These are phyloP conservation scores for Zizania palustris DNA, from an alignment of 202 grass and related monocot species.

Conservation along the genomic window DNA sequence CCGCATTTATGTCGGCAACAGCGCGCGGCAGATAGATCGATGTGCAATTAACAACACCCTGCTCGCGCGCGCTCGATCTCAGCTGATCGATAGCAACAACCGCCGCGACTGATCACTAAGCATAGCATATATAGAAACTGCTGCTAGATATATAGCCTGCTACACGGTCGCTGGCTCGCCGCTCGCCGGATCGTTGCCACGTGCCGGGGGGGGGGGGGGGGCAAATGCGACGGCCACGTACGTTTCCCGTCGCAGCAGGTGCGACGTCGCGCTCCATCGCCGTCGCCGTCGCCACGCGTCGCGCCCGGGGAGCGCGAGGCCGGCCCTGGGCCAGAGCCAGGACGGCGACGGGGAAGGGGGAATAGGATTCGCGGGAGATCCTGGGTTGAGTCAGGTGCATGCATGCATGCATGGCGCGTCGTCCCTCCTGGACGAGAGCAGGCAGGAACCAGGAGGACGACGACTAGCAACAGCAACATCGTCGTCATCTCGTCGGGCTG, in stretches of 20 bases:
- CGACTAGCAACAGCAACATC: neutral
- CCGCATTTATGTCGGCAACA: conserved; percentile 42
- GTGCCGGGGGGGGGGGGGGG: neutral
- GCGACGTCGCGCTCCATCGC: neutral
- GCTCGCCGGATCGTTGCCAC: neutral
- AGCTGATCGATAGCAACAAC: neutral
- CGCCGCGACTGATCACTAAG: neutral
- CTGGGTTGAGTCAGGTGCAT: neutral
- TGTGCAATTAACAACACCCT: neutral
- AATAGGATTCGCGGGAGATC: conserved; percentile 5
- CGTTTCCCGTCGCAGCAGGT: neutral
- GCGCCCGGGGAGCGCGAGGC: neutral
- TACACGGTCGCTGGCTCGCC: neutral
- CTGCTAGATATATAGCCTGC: neutral
- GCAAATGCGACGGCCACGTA: neutral
- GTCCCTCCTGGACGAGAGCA: neutral
- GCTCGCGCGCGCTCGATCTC: neutral
- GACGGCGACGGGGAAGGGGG: too few relatives aligned
- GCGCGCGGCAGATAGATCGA: conserved; percentile 20
- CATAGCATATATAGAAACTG: neutral
- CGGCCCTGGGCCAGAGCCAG: too few relatives aligned
- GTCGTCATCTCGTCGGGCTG: neutral
- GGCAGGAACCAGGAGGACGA: neutral
- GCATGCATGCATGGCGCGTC: too few relatives aligned
- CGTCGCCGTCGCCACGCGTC: neutral